These are phyloP conservation scores for Allodekkera sacchari DNA, from an alignment of 805 yeast genomes.

Conservation along the genomic window DNA sequence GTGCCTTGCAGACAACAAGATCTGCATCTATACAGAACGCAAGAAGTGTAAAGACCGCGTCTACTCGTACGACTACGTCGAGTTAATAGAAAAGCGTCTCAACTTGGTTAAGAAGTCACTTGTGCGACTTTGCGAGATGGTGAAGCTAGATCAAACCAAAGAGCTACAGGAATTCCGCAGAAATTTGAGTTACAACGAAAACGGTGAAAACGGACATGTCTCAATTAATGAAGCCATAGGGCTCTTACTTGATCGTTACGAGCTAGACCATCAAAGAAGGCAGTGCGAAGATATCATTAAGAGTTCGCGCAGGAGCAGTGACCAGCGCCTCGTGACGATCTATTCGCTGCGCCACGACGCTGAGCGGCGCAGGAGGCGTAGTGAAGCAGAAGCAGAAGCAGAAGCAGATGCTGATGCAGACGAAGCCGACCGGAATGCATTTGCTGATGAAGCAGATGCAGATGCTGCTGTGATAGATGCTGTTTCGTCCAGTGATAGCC, in stretches of 20 bases:
- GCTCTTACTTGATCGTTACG: conserved; percentile 32
- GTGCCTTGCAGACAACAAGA: conserved; percentile 46
- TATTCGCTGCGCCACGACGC: too few species aligned
- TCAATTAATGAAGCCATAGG: conserved; percentile 42
- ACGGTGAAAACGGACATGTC: conserved; percentile 17
- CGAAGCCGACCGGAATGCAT: too few species aligned
- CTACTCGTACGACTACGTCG: conserved; percentile 55
- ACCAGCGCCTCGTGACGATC: too few species aligned
- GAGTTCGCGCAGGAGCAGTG: too few species aligned
- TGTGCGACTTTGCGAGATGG: conserved; percentile 30
- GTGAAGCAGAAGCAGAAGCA: too few species aligned
- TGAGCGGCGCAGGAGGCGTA: too few species aligned
- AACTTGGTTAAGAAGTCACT: conserved; percentile 43
- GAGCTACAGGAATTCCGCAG: conserved; percentile 6
- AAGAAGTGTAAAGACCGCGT: conserved; percentile 45
- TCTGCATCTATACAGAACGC: conserved; percentile 52
- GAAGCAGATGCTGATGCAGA: too few species aligned
- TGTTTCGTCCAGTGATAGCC: conserved; percentile 19
- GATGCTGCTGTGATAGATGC: too few species aligned
- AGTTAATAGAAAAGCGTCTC: conserved; percentile 49
- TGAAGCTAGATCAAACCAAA: conserved; percentile 10
- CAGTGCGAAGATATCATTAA: too few species aligned
- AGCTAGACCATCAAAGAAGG: conserved; percentile 9
- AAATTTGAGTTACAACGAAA: conserved; percentile 9
- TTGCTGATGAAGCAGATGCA: too few species aligned